phyloP scores from a whole-genome alignment of 129 eudicot species.

The Glebionis coronaria region DNA sequence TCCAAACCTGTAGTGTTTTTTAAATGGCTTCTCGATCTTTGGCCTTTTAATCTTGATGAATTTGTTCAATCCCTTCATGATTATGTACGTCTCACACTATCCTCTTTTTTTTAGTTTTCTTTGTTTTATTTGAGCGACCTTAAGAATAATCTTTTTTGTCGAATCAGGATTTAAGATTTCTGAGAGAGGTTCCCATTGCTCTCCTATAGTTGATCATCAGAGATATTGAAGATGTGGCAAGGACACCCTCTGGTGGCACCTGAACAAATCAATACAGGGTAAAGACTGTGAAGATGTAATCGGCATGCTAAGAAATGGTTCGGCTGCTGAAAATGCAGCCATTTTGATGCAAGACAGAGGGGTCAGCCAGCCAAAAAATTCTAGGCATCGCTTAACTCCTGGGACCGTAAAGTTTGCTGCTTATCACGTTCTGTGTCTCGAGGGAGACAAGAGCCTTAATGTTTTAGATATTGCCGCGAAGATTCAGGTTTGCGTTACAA shows the following conservation, averaged over 20 bases:
- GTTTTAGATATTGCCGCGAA: constrained; percentile 84
- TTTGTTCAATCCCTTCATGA: constrained; percentile 94
- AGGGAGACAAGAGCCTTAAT: constrained; percentile 78
- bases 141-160: not conserved
- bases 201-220: constrained; percentile 63
- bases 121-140: not conserved
- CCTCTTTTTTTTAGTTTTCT: not conserved
- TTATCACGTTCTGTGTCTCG: constrained; percentile 92
- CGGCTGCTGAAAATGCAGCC: constrained; percentile 89
- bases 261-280: constrained; percentile 87
- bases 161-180: constrained; percentile 81
- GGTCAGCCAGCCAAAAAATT: constrained; percentile 52
- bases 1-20: no score
- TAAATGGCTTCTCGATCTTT: constrained; percentile 85
- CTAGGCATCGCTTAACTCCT: constrained; percentile 94
- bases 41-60: constrained; percentile 96
- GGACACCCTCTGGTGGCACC: constrained; percentile 77
- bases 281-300: constrained; percentile 70
- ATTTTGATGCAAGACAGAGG: constrained; percentile 88
- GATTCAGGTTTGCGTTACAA: constrained; percentile 91
- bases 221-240: constrained; percentile 90
- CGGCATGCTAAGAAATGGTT: constrained; percentile 73
- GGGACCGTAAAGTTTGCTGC: constrained; percentile 99
- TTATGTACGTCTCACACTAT: constrained; percentile 50
- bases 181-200: constrained; percentile 88